Base-by-base conservation (phyloP, 768 basidiomycete species). In the Suillus plorans region DNA sequence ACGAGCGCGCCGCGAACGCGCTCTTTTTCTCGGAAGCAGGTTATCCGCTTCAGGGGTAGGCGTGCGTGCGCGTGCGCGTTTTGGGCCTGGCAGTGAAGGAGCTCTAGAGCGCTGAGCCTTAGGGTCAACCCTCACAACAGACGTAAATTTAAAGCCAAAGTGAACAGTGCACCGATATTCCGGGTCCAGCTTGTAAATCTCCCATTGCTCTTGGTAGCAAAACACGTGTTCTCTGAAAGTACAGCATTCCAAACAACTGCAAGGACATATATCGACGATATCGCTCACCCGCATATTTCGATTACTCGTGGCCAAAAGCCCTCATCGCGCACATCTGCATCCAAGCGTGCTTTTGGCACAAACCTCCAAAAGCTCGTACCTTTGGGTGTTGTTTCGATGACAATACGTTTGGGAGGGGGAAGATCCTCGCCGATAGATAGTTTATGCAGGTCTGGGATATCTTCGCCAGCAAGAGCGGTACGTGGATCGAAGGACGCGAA, bases 141-240 rank as follows among this genome's bases (percentile, higher is more conserved):
- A 64, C 22, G 77, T 63, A 41, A 70, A 71, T 56, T 78, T 74
- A 10, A 84, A 82, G 61, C 77, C 75, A 41, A 73, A 72, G 39
- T 77, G 82, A 10, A 91, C 86, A 64, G 78, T 75, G 71, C 91
- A 94, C 28, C 85, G 83, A 68, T 93, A 93, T n/a, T 76, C 74
- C 3, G 89, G 86, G 71, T 94, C 92, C 9, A 94, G 81, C 71
- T 92, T 93, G 77, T 92, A 89, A 36, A 93, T 87, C 66, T 94
- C 92, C 92, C 92, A 94, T 73, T 92, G 91, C 42, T 93, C 90
- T 72, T 89, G 89, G 22, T 84, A 83, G 71, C 84, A 84, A 64
- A 83, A 73, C 61, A 84, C 74, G 1, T 74, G 72, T 75, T 84
- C 77, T 12, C 88, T 89, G 66, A 31, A 45, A 65, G 63, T 63